Percentiles rank a stretch among this genome's conserved stretches.
Conservation (phyloP, 805 yeast genomes). For the Pichia thaimueangensis region DNA sequence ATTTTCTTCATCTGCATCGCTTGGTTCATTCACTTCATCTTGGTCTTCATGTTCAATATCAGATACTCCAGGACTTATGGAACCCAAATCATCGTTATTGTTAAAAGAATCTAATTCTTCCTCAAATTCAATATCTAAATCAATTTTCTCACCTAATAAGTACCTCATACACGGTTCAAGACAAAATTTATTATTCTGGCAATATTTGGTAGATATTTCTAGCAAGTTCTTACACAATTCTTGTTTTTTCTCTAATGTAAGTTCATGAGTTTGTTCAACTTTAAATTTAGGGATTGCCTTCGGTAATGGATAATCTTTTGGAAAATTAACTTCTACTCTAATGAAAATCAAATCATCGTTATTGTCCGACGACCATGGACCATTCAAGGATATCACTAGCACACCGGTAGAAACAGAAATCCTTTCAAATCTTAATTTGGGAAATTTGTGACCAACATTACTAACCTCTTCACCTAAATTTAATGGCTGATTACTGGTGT, state of each 20-base stretch:
- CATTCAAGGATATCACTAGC: slow-evolving; percentile 68
- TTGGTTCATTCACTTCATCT: slow-evolving; percentile 30
- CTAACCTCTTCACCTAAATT: slow-evolving; percentile 91
- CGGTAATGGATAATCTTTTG: slow-evolving; percentile 61
- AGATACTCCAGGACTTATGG: neutral
- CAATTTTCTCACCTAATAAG: slow-evolving; percentile 75
- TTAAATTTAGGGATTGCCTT: slow-evolving; percentile 44
- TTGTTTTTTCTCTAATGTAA: slow-evolving; percentile 41
- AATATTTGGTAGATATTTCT: slow-evolving; percentile 50
- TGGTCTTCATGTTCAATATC: slow-evolving; percentile 26
- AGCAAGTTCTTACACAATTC: slow-evolving; percentile 47
- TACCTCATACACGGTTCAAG: slow-evolving; percentile 73
- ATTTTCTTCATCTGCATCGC: slow-evolving; percentile 31
- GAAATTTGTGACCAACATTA: slow-evolving; percentile 80
- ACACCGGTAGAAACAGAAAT: slow-evolving; percentile 85
- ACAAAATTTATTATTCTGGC: slow-evolving; percentile 57
- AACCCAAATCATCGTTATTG: neutral
- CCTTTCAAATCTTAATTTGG: slow-evolving; percentile 77
- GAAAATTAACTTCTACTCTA: slow-evolving; percentile 64
- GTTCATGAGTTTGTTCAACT: slow-evolving; percentile 75
- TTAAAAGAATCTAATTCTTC: slow-evolving; percentile 7
- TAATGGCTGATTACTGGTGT: slow-evolving; percentile 34
- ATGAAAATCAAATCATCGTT: slow-evolving; percentile 53
- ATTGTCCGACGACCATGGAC: slow-evolving; percentile 56
- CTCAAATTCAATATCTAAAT: slow-evolving; percentile 32